Conservation (phyloP, 768 basidiomycete genomes). For the Suillus hirtellus region DNA sequence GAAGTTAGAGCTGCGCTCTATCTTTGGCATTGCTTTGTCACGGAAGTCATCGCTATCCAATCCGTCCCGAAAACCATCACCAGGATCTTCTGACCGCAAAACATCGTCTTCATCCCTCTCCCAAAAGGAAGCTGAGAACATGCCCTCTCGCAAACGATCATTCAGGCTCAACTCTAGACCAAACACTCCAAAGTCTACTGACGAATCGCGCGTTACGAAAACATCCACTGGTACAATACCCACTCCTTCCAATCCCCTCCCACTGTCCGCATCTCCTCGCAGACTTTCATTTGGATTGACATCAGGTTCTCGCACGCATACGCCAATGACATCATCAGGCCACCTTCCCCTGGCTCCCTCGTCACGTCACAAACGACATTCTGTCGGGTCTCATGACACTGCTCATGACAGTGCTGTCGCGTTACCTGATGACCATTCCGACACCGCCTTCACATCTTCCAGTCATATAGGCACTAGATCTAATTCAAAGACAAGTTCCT, state of each 20-base stretch:
- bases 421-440: conserved; percentile 26
- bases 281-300: conserved; percentile 34
- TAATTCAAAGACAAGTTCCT: conserved; percentile 12
- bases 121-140: conserved; percentile 17
- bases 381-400: conserved; percentile 30
- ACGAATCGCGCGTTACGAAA: conserved; percentile 22
- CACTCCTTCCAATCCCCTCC: conserved; percentile 30
- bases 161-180: conserved; percentile 34
- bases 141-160: conserved; percentile 30
- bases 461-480: not conserved
- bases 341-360: conserved; percentile 28
- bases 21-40: conserved; percentile 32
- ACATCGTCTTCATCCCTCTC: conserved; percentile 25
- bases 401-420: conserved; percentile 37
- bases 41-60: conserved; percentile 27
- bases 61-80: conserved; percentile 19
- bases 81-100: conserved; percentile 25
- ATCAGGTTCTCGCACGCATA: conserved; percentile 25
- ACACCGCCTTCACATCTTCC: not conserved
- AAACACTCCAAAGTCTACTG: conserved; percentile 28
- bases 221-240: conserved; percentile 25
- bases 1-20: conserved; percentile 23
- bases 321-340: conserved; percentile 31
- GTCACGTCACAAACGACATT: conserved; percentile 28
- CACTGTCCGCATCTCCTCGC: conserved; percentile 35